Evolutionary conservation across 2,329 filamentous ascomycete species (phyloP).

Genomic region (Fusarium compactum): DNA sequence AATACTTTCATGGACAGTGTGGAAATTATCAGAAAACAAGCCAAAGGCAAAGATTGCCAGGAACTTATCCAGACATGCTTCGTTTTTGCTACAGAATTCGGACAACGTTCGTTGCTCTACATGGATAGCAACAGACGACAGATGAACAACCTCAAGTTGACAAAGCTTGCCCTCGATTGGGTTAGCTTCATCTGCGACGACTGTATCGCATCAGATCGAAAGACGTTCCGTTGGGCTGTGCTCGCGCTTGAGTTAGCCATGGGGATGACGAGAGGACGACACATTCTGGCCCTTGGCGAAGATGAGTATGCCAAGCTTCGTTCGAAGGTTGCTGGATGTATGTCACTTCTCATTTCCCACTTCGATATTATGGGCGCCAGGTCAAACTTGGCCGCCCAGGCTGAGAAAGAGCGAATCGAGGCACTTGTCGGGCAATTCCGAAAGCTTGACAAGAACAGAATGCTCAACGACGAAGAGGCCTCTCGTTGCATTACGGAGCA

Average conservation of each 20-base stretch:
- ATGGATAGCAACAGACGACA: slow-evolving; percentile 96
- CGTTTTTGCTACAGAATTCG: slow-evolving; percentile 98
- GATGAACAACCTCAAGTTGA: slow-evolving; percentile 97
- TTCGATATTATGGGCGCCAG: slow-evolving; percentile 99
- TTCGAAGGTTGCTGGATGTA: slow-evolving; percentile 93
- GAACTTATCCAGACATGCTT: slow-evolving; percentile 98
- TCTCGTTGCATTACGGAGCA: slow-evolving; percentile 78
- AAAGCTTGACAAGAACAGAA: slow-evolving; percentile 80
- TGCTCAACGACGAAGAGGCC: slow-evolving; percentile 87
- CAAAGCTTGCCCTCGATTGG: slow-evolving; percentile 94
- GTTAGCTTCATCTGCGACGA: slow-evolving; percentile 98
- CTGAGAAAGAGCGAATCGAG: slow-evolving; percentile 89
- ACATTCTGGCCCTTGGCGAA: slow-evolving; percentile 91
- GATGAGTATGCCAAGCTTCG: slow-evolving; percentile 86
- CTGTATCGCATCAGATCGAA: slow-evolving; percentile 91
- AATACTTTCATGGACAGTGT: slow-evolving; percentile 99
- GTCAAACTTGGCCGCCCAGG: slow-evolving; percentile 91
- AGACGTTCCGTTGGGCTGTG: slow-evolving; percentile 98
- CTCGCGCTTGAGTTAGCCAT: slow-evolving; percentile 95
- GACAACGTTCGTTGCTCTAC: slow-evolving; percentile 91
- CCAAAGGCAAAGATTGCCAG: slow-evolving; percentile 85
- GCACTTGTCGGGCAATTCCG: slow-evolving; percentile 80
- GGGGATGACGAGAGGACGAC: slow-evolving; percentile 94
- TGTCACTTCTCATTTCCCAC: slow-evolving; percentile 96
- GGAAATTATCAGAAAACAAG: slow-evolving; percentile 89